phyloP scores from a whole-genome alignment of 2,329 filamentous ascomycete species.

The Alternaria sp. region DNA sequence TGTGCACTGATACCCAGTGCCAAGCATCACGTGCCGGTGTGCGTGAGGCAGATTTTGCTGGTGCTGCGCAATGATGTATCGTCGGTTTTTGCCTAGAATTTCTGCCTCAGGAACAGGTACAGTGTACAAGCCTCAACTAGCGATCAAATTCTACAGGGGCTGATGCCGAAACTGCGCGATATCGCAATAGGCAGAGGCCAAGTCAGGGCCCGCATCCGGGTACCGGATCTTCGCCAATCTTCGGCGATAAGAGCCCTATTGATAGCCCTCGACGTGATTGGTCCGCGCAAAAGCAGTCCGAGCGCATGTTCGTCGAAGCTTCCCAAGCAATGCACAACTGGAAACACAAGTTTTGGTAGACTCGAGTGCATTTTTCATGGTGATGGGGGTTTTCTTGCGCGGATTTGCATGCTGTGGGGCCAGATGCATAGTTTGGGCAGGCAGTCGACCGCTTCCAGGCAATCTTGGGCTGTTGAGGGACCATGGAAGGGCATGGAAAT shows the following conservation, averaged over 20 bases:
- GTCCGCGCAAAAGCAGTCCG: background rate
- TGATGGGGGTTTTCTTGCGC: accelerated
- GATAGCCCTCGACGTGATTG: conserved; percentile 14
- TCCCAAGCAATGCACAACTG: conserved; percentile 11
- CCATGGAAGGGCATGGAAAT: conserved; percentile 47
- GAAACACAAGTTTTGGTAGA: background rate
- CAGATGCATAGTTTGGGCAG: conserved; percentile 8
- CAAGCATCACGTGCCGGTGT: too few relatives aligned
- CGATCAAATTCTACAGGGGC: too few relatives aligned
- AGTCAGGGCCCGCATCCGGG: too few relatives aligned
- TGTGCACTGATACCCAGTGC: accelerated
- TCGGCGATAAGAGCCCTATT: conserved; percentile 15
- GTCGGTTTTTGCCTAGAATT: too few relatives aligned
- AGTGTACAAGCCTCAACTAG: background rate
- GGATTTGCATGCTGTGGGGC: background rate
- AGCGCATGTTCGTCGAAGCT: conserved; percentile 14
- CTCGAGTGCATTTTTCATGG: too few relatives aligned
- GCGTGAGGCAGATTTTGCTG: too few relatives aligned
- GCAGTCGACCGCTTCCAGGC: conserved; percentile 5
- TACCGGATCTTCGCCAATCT: conserved; percentile 11
- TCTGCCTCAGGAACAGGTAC: too few relatives aligned
- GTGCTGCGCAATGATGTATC: too few relatives aligned
- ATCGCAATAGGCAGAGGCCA: background rate
- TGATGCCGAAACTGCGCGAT: background rate
- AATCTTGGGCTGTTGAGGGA: conserved; percentile 37